Base-by-base conservation (phyloP, 352 stramenopile species). In the Pythium sp. region DNA sequence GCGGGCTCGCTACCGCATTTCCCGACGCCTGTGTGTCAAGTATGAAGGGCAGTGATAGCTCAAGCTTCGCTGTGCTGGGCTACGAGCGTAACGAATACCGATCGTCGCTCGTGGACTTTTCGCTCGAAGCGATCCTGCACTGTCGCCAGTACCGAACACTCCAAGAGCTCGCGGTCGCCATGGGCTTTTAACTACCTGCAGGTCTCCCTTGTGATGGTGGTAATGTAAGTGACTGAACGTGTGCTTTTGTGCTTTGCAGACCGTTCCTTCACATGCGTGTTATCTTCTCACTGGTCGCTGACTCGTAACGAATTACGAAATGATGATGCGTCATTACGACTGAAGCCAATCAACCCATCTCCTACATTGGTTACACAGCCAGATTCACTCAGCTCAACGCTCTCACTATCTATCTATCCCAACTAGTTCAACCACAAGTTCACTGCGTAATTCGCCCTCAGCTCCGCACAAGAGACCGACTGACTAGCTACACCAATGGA, bases 51-150 rank as follows among this genome's bases (percentile, higher is more conserved):
- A 8, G 41, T 11, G 15, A 15, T 49, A 15, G 41, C 41, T 49
- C 12, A 3, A 11, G 32, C 8, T 64, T 63, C n/a, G 14, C 12
- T n/a, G 58, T 70, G 32, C 34, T 58, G 14, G 28, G 32, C 30
- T 70, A 65, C 58, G 65, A 70, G n/a, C 58, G 65, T 18, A 65
- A 58, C 36, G 65, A 65, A n/a, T 65, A 54, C 59, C 58, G 58
- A 0, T 34, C 65, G 65, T 70, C 65, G 58, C 58, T 70, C 47
- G 65, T 66, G 34, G 65, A 70, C 26, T 70, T 70, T 15, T 28
- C 49, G 20, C 65, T 70, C 58, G 65, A 70, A 32, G 58, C 58
- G n/a, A 38, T 30, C 24, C 58, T 70, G 34, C 65, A 70, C 43
- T 58, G 58, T 34, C 49, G 43, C 24, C 65, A 70, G 65, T 70